A percentile compares a stretch with the other conserved stretches of the same genome.
These are phyloP conservation scores for Colletotrichum cordylinicola DNA, from an alignment of 2,329 filamentous ascomycete species.

Conservation along the genomic window DNA sequence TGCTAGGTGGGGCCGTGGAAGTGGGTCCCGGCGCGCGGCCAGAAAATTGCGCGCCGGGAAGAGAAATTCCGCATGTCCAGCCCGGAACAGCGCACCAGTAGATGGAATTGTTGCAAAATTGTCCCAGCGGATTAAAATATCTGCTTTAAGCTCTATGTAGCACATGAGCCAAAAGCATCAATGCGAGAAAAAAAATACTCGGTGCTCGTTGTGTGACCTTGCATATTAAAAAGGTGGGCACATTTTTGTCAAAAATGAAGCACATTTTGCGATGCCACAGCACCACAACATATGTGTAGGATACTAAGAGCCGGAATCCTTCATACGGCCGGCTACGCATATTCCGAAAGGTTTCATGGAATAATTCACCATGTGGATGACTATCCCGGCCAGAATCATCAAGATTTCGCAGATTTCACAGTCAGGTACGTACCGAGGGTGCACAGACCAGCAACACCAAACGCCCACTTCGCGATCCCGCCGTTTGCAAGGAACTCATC, in stretches of 20 bases:
- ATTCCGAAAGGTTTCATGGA: background rate
- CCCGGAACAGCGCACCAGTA: background rate
- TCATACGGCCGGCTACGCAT: rapidly evolving
- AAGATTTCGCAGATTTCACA: background rate
- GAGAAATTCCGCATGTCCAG: background rate
- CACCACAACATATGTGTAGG: background rate
- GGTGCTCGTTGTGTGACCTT: background rate
- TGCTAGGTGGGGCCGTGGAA: background rate
- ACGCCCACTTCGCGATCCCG: background rate
- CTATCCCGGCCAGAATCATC: background rate
- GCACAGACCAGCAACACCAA: background rate
- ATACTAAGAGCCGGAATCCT: background rate
- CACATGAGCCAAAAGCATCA: rapidly evolving
- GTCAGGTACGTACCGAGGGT: rapidly evolving
- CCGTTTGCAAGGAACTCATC: background rate
- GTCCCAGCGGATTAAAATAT: background rate
- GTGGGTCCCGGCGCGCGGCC: background rate
- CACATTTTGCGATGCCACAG: background rate
- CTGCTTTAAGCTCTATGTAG: rapidly evolving
- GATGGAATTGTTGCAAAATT: background rate
- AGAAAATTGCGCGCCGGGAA: background rate
- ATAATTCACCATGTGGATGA: background rate
- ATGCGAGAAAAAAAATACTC: background rate
- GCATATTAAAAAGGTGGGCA: background rate
- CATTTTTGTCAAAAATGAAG: background rate